Evolutionary conservation across 495 filamentous ascomycete species (phyloP).

Genomic region (Aspergillus carlsbadensis): DNA sequence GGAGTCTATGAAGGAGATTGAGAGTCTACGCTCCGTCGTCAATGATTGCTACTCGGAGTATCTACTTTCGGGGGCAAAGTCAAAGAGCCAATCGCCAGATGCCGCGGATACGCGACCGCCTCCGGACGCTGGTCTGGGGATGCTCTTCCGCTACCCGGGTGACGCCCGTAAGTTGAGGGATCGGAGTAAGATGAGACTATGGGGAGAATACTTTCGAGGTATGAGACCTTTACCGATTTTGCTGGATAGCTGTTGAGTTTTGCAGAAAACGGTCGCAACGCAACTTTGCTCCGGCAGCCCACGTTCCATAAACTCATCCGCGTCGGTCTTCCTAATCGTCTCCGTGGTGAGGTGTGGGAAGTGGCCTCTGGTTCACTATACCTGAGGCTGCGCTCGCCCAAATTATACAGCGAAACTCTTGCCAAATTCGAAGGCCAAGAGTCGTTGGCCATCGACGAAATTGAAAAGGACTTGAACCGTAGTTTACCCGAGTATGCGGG

Average conservation of each 20-base stretch:
- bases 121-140: constrained; percentile 89
- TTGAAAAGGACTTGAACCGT: constrained; percentile 95
- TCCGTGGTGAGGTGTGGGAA: constrained; percentile 96
- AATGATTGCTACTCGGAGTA: constrained; percentile 92
- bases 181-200: constrained; percentile 93
- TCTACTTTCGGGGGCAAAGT: constrained; percentile 59
- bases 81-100: constrained; percentile 29
- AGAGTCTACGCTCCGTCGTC: constrained; percentile 73
- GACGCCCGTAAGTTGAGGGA: constrained; percentile 95
- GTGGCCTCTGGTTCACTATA: constrained; percentile 88
- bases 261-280: constrained; percentile 88
- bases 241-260: constrained; percentile 8
- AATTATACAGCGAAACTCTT: constrained; percentile 78
- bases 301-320: constrained; percentile 97
- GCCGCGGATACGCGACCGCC: constrained; percentile 57
- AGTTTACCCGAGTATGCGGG: constrained; percentile 96
- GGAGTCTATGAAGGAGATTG: constrained; percentile 80
- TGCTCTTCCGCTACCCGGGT: constrained; percentile 92
- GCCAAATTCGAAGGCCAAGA: constrained; percentile 76
- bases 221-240: constrained; percentile 13
- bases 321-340: constrained; percentile 88
- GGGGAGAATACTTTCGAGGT: constrained; percentile 91
- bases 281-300: constrained; percentile 87
- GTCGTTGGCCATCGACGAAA: constrained; percentile 95
- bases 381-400: constrained; percentile 80